These are phyloP conservation scores for Ceratocystis destructans DNA, from an alignment of 2,329 filamentous ascomycete species.

Conservation along the genomic window DNA sequence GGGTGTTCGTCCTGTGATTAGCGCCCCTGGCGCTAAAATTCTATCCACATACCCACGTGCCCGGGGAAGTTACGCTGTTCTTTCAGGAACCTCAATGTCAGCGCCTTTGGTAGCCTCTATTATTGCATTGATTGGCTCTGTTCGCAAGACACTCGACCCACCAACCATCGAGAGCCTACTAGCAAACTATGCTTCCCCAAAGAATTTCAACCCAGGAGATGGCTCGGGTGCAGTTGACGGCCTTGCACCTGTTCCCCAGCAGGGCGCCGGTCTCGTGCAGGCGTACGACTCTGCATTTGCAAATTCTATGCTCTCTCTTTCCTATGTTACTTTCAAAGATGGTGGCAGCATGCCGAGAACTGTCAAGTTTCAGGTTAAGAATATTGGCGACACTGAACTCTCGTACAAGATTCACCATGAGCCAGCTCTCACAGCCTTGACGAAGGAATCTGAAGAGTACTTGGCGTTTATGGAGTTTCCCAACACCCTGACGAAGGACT, in stretches of 20 bases:
- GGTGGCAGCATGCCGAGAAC: constrained; percentile 40
- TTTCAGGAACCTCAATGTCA: constrained; percentile 48
- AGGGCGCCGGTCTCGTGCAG: constrained; percentile 47
- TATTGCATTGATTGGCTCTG: constrained; percentile 39
- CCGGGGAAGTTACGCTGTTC: constrained; percentile 32
- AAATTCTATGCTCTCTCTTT: constrained; percentile 38
- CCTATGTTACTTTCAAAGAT: constrained; percentile 51
- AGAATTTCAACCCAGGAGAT: constrained; percentile 34
- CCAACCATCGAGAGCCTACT: constrained; percentile 36
- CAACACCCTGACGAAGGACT: constrained; percentile 30
- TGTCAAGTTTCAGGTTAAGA: constrained; percentile 42
- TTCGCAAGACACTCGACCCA: constrained; percentile 39
- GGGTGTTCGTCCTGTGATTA: constrained; percentile 42
- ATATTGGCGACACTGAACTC: constrained; percentile 35
- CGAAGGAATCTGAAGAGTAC: constrained; percentile 27
- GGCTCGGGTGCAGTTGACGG: constrained; percentile 27
- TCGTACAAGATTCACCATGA: constrained; percentile 40
- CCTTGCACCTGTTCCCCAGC: constrained; percentile 44
- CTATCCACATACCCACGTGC: constrained; percentile 39
- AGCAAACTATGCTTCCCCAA: constrained; percentile 36
- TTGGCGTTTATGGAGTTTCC: constrained; percentile 28
- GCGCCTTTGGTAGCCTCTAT: constrained; percentile 42
- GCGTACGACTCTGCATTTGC: constrained; percentile 43
- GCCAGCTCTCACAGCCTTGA: constrained; percentile 41
- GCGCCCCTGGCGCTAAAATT: constrained; percentile 43